phyloP scores from a whole-genome alignment of 148 eudicot genomes.

The Amaranthus palmeri region DNA sequence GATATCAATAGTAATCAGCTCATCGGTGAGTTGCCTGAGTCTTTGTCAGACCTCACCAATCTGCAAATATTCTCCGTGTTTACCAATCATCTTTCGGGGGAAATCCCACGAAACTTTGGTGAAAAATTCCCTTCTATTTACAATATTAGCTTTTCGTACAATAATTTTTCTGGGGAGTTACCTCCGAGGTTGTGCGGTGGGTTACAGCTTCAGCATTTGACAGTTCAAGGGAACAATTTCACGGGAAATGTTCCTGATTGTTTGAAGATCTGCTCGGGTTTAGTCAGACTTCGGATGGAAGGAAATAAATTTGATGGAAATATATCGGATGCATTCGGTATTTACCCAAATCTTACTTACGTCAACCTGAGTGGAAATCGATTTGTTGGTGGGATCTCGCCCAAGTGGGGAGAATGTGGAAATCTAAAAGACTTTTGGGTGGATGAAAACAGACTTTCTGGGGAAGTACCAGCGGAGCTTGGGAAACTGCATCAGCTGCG shows the following conservation, averaged over 20 bases:
- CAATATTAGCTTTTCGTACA: slow-evolving; percentile 66
- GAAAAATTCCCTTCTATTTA: slow-evolving; percentile 32
- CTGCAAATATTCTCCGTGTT: slow-evolving; percentile 40
- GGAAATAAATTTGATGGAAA: slow-evolving; percentile 65
- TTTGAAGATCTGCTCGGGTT: slow-evolving; percentile 56
- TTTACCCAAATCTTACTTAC: slow-evolving; percentile 46
- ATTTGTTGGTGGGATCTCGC: slow-evolving; percentile 65
- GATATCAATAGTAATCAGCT: slow-evolving; percentile 55
- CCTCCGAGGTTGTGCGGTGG: slow-evolving; percentile 66
- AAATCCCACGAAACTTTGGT: slow-evolving; percentile 55
- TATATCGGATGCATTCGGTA: slow-evolving; percentile 65
- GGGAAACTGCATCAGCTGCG: slow-evolving; percentile 27
- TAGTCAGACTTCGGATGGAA: slow-evolving; percentile 63
- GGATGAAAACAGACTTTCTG: slow-evolving; percentile 36
- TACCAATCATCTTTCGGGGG: slow-evolving; percentile 48
- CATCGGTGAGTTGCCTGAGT: slow-evolving; percentile 56
- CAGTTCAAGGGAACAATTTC: slow-evolving; percentile 54
- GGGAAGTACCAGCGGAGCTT: slow-evolving; percentile 41
- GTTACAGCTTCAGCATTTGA: slow-evolving; percentile 37
- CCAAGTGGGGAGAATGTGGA: slow-evolving; percentile 50
- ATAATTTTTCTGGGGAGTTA: slow-evolving; percentile 65
- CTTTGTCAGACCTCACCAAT: slow-evolving; percentile 45
- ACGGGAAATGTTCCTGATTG: slow-evolving; percentile 65
- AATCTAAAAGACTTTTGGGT: slow-evolving; percentile 48
- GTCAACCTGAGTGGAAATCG: slow-evolving; percentile 47